Evolutionary conservation across 257 asterid genomes (phyloP).

Genomic region (Solanum bulbocastanum): DNA sequence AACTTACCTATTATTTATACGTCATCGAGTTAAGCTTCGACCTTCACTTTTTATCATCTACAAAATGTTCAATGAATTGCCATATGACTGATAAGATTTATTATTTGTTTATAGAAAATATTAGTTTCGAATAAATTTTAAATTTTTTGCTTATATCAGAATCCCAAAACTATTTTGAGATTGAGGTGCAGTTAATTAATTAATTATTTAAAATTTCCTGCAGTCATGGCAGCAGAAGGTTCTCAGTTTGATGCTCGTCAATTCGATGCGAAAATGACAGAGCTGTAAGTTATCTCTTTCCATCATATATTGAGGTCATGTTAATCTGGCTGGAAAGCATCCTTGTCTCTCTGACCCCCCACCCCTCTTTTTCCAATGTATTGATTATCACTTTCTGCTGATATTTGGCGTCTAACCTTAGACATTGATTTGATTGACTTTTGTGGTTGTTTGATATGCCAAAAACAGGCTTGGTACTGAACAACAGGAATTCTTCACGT

Average conservation of each 20-base stretch:
- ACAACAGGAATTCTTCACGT: constrained; percentile 15
- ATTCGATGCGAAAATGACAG: constrained; percentile 45
- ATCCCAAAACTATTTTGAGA: background rate
- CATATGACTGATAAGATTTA: background rate
- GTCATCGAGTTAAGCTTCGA: background rate
- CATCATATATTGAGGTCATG: background rate
- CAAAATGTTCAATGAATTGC: background rate
- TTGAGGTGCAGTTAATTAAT: background rate
- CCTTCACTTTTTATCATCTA: background rate
- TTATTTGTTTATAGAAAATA: background rate
- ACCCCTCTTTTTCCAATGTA: background rate
- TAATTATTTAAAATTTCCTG: background rate
- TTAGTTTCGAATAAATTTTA: background rate
- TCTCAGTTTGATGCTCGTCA: constrained; percentile 51
- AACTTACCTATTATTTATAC: background rate
- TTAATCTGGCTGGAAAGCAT: background rate
- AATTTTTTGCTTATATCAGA: background rate
- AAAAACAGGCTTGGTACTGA: constrained; percentile 37
- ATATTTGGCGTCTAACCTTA: background rate
- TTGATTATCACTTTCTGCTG: background rate
- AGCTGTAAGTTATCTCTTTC: constrained; percentile 23
- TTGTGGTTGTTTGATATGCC: background rate
- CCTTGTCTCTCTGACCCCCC: background rate
- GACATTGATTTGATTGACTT: background rate
- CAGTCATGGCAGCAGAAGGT: constrained; percentile 64